Conservation (phyloP, 2,329 filamentous ascomycete genomes). For the Penicillium sp. region DNA sequence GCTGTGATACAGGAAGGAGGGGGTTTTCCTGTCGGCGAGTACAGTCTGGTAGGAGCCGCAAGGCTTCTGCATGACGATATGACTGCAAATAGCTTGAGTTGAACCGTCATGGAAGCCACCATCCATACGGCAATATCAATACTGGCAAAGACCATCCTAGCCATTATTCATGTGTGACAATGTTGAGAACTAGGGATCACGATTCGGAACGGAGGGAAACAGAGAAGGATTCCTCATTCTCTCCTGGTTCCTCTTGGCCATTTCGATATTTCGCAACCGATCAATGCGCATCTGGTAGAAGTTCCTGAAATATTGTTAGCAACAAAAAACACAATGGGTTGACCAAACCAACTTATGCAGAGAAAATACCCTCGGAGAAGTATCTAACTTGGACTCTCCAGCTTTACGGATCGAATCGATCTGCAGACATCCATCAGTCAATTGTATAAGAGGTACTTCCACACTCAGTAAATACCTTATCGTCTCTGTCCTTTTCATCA, state of each 20-base stretch:
- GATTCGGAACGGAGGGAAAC: slow-evolving; percentile 80
- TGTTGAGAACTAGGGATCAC: slow-evolving; percentile 32
- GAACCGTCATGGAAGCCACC: not conserved
- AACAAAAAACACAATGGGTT: not conserved
- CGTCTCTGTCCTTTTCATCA: slow-evolving; percentile 48
- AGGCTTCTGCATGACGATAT: not conserved
- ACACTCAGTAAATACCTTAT: slow-evolving; percentile 44
- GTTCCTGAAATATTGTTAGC: slow-evolving; percentile 48
- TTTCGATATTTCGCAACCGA: slow-evolving; percentile 70
- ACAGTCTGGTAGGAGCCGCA: not conserved
- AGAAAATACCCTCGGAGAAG: slow-evolving; percentile 74
- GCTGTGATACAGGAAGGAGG: not conserved
- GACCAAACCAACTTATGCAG: slow-evolving; percentile 62
- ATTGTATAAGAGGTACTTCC: slow-evolving; percentile 1
- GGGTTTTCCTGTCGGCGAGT: not conserved
- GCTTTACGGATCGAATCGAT: slow-evolving; percentile 47
- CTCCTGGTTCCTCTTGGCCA: slow-evolving; percentile 75
- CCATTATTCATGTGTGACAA: too few species aligned
- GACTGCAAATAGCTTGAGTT: not conserved
- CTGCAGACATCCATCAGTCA: slow-evolving; percentile 9
- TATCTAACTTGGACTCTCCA: slow-evolving; percentile 47
- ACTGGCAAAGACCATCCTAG: too few species aligned
- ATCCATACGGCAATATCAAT: not conserved
- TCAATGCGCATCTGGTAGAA: slow-evolving; percentile 79
- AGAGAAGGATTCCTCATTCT: slow-evolving; percentile 70